A percentile compares a stretch with the other conserved stretches of the same genome.
Conservation (phyloP, 2,329 filamentous ascomycete genomes). For the Biscogniauxia marginata region DNA sequence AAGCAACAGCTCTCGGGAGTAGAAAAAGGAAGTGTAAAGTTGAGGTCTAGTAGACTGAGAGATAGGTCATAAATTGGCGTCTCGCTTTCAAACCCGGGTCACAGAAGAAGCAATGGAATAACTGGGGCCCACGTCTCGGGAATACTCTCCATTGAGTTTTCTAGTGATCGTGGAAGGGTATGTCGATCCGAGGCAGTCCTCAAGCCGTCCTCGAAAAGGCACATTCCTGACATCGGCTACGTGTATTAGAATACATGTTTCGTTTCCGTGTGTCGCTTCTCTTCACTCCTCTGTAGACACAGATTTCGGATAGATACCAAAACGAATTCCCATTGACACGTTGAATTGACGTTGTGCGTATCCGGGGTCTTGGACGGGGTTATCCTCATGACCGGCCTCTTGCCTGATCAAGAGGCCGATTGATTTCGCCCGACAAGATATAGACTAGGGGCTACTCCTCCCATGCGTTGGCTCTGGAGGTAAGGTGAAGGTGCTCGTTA, state of each 20-base stretch:
- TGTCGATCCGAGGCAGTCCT: conserved; percentile 15
- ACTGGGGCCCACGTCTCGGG: not conserved
- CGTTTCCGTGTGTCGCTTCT: not conserved
- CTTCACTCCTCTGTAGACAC: not conserved
- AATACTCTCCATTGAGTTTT: not conserved
- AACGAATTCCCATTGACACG: not conserved
- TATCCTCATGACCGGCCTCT: not conserved
- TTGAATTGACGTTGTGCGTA: not conserved
- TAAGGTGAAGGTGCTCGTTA: not conserved
- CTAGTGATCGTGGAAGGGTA: conserved; percentile 5
- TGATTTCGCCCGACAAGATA: not conserved
- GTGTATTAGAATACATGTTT: not conserved
- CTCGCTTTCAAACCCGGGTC: conserved; percentile 7
- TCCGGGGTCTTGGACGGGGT: not conserved
- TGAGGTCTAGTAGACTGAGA: not conserved
- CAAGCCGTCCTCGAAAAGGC: not conserved
- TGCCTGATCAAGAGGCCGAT: not conserved
- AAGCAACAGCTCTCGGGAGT: not conserved
- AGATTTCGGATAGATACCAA: not conserved
- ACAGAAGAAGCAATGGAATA: conserved; percentile 14
- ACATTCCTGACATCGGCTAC: not conserved
- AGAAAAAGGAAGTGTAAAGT: not conserved
- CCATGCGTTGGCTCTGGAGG: not conserved
- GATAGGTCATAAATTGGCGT: conserved; percentile 15
- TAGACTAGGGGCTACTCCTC: not conserved